Evolutionary conservation across 306 rosid species (phyloP).

Genomic region (Castanea sativa): DNA sequence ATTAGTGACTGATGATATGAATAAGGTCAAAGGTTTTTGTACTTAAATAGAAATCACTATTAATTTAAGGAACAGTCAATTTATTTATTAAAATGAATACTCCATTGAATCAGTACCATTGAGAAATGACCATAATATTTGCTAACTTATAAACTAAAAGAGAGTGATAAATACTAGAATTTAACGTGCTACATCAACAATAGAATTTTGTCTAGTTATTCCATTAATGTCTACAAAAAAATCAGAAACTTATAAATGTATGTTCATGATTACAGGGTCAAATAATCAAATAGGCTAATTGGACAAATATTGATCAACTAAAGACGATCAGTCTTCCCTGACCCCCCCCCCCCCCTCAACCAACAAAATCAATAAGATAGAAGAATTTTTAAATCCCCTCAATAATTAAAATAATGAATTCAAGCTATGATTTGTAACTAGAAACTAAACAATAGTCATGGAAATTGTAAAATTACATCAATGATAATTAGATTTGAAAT

Average conservation of each 20-base stretch:
- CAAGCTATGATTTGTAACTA: slow-evolving; percentile 8
- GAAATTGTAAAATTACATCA: not conserved
- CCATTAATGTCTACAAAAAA: not conserved
- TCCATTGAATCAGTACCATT: not conserved
- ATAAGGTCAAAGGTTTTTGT: not conserved
- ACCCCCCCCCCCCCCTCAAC: no score
- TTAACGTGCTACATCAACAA: not conserved
- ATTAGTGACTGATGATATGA: not conserved
- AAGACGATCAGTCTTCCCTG: not conserved
- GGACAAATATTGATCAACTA: not conserved
- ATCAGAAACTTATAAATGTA: not conserved
- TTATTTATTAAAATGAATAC: not conserved
- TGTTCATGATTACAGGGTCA: not conserved
- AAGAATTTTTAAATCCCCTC: not conserved
- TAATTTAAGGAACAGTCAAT: not conserved
- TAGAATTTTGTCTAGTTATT: not conserved
- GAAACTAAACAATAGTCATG: not conserved
- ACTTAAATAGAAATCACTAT: not conserved
- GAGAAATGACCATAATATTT: not conserved
- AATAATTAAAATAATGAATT: slow-evolving; percentile 11
- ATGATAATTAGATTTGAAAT: not conserved
- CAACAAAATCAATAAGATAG: not conserved
- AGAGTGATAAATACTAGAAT: not conserved
- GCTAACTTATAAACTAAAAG: not conserved
- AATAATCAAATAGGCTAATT: not conserved